These are phyloP conservation scores for Starmerella tilneyi DNA, from an alignment of 805 yeast species.

Conservation along the genomic window DNA sequence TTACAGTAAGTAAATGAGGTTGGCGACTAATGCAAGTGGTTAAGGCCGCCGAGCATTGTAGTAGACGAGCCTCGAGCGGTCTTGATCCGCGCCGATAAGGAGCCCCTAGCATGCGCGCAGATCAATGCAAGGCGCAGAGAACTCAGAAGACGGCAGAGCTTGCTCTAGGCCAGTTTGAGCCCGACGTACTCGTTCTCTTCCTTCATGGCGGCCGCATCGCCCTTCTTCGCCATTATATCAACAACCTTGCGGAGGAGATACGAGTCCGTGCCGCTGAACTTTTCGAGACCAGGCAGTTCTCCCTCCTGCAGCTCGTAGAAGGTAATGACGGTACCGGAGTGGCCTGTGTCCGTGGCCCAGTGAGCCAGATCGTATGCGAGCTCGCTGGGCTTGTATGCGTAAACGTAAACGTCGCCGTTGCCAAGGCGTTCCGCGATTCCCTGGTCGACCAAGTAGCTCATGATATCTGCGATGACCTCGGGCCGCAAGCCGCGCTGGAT, in stretches of 20 bases:
- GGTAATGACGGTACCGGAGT: constrained; percentile 64
- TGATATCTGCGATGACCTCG: constrained; percentile 47
- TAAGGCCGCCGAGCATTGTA: too few relatives aligned
- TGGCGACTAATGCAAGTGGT: too few relatives aligned
- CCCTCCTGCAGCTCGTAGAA: constrained; percentile 67
- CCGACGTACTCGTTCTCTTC: constrained; percentile 60
- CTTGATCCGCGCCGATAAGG: background rate
- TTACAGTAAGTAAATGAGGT: too few relatives aligned
- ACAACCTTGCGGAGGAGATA: constrained; percentile 45
- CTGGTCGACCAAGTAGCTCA: constrained; percentile 45
- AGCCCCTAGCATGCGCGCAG: too few relatives aligned
- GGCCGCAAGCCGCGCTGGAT: constrained; percentile 39
- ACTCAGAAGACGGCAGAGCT: background rate
- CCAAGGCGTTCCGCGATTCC: constrained; percentile 50
- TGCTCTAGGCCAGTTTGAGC: constrained; percentile 42
- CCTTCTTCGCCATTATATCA: constrained; percentile 50
- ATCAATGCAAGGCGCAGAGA: too few relatives aligned
- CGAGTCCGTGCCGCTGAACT: constrained; percentile 54
- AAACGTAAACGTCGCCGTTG: constrained; percentile 36
- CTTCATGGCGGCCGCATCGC: constrained; percentile 62
- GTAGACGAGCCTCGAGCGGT: too few relatives aligned
- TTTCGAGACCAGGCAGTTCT: constrained; percentile 56
- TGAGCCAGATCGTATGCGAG: constrained; percentile 57
- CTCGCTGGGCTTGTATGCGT: constrained; percentile 59
- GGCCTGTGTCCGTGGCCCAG: constrained; percentile 72